Percentiles rank a stretch among this genome's conserved stretches.
Evolutionary conservation across 2,329 filamentous ascomycete species (phyloP).

Genomic region (Monilinia laxa): DNA sequence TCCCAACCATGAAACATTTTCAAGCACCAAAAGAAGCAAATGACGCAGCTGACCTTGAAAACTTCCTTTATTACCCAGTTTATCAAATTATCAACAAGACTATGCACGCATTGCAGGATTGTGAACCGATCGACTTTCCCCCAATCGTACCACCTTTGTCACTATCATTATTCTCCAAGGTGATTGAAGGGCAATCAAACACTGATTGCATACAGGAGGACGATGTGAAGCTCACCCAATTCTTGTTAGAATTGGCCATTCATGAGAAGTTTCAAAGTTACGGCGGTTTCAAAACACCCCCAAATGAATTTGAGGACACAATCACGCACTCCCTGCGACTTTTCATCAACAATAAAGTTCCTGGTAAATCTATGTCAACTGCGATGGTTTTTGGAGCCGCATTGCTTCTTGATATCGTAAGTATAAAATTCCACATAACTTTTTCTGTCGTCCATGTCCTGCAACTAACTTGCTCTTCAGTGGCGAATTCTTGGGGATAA

Average conservation of each 20-base stretch:
- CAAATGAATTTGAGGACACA: background rate
- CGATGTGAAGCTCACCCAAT: background rate
- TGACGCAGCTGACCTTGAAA: background rate
- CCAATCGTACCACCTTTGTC: background rate
- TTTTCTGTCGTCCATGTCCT: background rate
- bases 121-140: background rate
- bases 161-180: background rate
- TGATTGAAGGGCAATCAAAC: background rate
- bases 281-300: background rate
- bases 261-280: background rate
- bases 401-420: background rate
- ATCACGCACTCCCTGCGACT: background rate
- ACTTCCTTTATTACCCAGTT: background rate
- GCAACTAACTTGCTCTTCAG: background rate
- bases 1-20: background rate
- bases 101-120: background rate
- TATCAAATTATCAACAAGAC: constrained; percentile 2
- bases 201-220: background rate
- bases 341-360: background rate
- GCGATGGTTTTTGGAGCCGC: background rate
- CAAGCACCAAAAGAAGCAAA: background rate
- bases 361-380: background rate
- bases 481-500: background rate
- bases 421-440: background rate
- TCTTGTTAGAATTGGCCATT: background rate